Evolutionary conservation across 345 rosid species (phyloP).

Genomic region (Linum trigynum): DNA sequence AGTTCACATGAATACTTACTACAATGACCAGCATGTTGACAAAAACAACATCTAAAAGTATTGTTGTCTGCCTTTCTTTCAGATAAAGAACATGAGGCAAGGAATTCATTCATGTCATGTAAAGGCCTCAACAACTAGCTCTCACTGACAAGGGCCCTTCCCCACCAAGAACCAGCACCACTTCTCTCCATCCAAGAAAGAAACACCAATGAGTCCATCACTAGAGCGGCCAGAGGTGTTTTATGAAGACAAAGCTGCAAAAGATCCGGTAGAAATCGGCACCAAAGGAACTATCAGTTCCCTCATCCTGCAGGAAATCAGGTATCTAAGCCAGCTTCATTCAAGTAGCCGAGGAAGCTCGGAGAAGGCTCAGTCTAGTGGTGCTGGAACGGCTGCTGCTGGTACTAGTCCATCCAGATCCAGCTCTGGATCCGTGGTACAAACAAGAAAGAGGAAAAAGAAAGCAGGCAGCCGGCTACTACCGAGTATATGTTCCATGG

Average conservation of each 20-base stretch:
- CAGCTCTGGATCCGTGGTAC: constrained; percentile 14
- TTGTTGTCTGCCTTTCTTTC: constrained; percentile 9
- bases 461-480: constrained; percentile 34
- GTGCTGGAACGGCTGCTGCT: constrained; percentile 17
- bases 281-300: constrained; percentile 50
- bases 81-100: constrained; percentile 37
- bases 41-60: constrained; percentile 4
- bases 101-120: constrained; percentile 27
- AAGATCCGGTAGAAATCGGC: constrained; percentile 42
- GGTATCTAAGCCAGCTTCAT: constrained; percentile 38
- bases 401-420: constrained; percentile 21
- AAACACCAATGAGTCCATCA: constrained; percentile 27
- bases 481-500: constrained; percentile 47
- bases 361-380: constrained; percentile 19
- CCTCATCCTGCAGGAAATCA: constrained; percentile 48
- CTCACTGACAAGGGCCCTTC: not conserved
- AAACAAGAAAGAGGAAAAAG: constrained; percentile 43
- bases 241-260: constrained; percentile 22
- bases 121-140: constrained; percentile 13
- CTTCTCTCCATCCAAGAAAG: constrained; percentile 21
- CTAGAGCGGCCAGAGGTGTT: constrained; percentile 5
- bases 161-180: constrained; percentile 19
- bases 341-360: constrained; percentile 25
- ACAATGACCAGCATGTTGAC: not conserved
- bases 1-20: not conserved